Evolutionary conservation across 2,329 filamentous ascomycete species (phyloP), one percentile per base, ranked within the genome.

Genomic region (Graphilbum fragrans): DNA sequence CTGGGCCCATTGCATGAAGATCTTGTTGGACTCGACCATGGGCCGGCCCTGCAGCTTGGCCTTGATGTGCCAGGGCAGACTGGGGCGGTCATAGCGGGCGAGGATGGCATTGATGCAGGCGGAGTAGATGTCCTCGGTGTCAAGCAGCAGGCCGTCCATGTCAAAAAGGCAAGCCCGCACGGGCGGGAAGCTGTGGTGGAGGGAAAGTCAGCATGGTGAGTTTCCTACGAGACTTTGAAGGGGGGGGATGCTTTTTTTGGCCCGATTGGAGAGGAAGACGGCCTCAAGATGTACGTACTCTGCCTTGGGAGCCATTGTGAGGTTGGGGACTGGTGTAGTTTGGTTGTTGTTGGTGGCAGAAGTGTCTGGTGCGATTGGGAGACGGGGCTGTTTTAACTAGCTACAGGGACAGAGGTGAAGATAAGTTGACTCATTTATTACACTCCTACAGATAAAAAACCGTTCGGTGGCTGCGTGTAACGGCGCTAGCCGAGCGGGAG

Each of bases 131-230:
- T 96, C 92, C 67, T 96, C 92, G 27, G 85, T 87, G 62, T 96
- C 80, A 57, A 98, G 83, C 18, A 98, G 76, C 29, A 98, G 80
- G 46, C 92, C 92, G 62, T 98, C 92, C 88, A 96, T 95, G 68
- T 98, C 92, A 60, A 98, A 96, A 49, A 98, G 80, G 62, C 88
- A 95, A 51, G 90, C 92, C 52, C 87, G 76, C 45, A 96, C 72
- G 37, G 82, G 78, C 18, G 85, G 82, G 60, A 87, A 80, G 57
- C 82, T 86, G 27, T 3, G 12, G 23, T 42, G 54, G 25, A 21
- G 25, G 38, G 17, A 36, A 34, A 20, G 39, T 21, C n/a, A 4
- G 21, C 25, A 16, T 18, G 20, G 19, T 14, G 5, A 8, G 12
- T 27, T 27, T 27, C 25, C 12, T 12, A 27, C 25, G n/a, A n/a